phyloP scores from a whole-genome alignment of 257 asterid genomes.

The Galeopsis tetrahit region DNA sequence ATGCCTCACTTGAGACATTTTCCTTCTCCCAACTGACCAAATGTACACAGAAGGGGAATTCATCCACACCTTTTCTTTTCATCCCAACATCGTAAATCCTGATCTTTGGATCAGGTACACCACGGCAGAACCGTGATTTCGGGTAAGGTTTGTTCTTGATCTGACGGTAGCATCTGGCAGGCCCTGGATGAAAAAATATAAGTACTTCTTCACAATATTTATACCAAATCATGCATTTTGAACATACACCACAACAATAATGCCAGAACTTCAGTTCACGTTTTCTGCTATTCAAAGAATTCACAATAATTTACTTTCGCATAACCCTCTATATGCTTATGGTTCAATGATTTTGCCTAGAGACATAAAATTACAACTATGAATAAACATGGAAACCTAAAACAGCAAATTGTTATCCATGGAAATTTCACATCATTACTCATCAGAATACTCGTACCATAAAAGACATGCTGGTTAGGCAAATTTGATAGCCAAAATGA shows the following conservation, averaged over 20 bases:
- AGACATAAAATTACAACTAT: no score
- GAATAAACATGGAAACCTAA: no score
- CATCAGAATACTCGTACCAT: neutral
- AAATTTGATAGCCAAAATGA: neutral
- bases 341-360: no score
- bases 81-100: conserved; percentile 52
- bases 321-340: no score
- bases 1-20: neutral
- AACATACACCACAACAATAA: neutral
- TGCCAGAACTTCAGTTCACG: neutral
- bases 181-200: conserved; percentile 31
- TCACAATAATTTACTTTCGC: neutral
- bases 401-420: neutral
- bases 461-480: neutral
- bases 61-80: conserved; percentile 51
- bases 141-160: conserved; percentile 51
- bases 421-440: neutral
- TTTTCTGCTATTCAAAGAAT: neutral
- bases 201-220: neutral
- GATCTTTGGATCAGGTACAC: conserved; percentile 52
- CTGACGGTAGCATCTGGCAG: conserved; percentile 46
- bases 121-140: conserved; percentile 40
- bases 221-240: neutral
- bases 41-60: conserved; percentile 47
- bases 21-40: conserved; percentile 46